Evolutionary conservation across 225 moss, liverwort and hornwort genomes (phyloP), one percentile per base, ranked within the genome.

Genomic region (Pseudisothecium myosuroides): DNA sequence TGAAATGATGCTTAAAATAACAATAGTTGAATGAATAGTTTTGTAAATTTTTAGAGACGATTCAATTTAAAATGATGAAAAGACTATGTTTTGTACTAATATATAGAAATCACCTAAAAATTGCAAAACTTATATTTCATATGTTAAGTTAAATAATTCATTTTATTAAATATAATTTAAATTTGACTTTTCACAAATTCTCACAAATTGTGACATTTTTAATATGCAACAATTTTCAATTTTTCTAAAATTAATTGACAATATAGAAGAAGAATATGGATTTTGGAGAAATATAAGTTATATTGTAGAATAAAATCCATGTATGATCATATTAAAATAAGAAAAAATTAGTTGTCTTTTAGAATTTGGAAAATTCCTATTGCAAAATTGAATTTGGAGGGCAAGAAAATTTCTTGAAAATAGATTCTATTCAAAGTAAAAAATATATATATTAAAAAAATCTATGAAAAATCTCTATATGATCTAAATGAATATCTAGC

Each of bases 41-140:
- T 5, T 29, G 0, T 29, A 6, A 47, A 74, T 47, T 41, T 1
- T 6, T 18, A 18, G 6, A 47, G 17, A 73, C 10, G 8, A 11
- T 74, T 0, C 18, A 74, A 47, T 47, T 4, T 2, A 17, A 45
- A 0, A 47, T 74, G 47, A 17, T 47, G 47, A 74, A 74, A 74
- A 47, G 73, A 18, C 7, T 29, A 29, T 11, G 2, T 47, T 29
- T 31, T 29, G 2, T 47, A 74, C 10, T 17, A 73, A 6, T 73
- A 29, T 45, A 45, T 17, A 73, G 28, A 45, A 10, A 9, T 27
- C 27, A 16, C 9, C 6, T 43, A 15, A 9, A 43, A 28, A 17
- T 4, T 18, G 6, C 6, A 18, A 0, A 31, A 31, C 0, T 47
- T 19, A 1, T 18, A 47, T 74, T 18, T 6, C 2, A 31, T 14